phyloP scores from a whole-genome alignment of 352 stramenopile genomes.

The Globisporangium nagaii region DNA sequence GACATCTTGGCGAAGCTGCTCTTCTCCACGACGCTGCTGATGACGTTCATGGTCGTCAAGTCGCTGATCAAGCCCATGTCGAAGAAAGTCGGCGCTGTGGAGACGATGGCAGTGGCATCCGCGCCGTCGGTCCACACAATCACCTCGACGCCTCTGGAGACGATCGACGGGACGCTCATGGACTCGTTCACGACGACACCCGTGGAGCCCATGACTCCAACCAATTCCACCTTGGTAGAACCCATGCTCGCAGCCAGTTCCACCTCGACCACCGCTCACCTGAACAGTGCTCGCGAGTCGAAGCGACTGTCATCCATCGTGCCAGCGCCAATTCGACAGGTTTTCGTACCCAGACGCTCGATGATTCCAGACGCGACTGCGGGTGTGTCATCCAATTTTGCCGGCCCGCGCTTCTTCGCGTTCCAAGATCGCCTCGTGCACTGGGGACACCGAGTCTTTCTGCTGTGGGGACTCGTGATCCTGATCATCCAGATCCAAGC shows the following conservation, averaged over 20 bases:
- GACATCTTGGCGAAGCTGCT: slow-evolving; percentile 1
- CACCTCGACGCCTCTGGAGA: neutral
- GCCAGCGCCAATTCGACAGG: neutral
- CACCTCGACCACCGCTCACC: no score
- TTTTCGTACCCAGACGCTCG: neutral
- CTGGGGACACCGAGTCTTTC: slow-evolving; percentile 6
- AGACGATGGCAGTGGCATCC: neutral
- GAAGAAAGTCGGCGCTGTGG: neutral
- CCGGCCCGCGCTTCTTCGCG: neutral
- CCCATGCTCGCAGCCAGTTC: no score
- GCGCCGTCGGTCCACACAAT: neutral
- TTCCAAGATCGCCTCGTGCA: slow-evolving; percentile 6
- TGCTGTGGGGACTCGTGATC: slow-evolving; percentile 4
- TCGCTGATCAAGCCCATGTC: slow-evolving; percentile 6
- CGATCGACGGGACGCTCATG: neutral
- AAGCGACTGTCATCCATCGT: neutral
- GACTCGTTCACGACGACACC: neutral
- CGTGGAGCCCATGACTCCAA: neutral
- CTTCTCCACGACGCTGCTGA: slow-evolving; percentile 8
- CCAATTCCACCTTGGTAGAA: neutral
- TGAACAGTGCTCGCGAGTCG: neutral
- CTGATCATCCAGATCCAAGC: slow-evolving; percentile 3
- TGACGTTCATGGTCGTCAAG: slow-evolving; percentile 14
- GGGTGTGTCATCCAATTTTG: neutral
- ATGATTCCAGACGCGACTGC: neutral